A percentile compares a stretch with the other conserved stretches of the same genome.
These are phyloP conservation scores for Phytophthora multivora DNA, from an alignment of 352 stramenopile genomes.

Conservation along the genomic window DNA sequence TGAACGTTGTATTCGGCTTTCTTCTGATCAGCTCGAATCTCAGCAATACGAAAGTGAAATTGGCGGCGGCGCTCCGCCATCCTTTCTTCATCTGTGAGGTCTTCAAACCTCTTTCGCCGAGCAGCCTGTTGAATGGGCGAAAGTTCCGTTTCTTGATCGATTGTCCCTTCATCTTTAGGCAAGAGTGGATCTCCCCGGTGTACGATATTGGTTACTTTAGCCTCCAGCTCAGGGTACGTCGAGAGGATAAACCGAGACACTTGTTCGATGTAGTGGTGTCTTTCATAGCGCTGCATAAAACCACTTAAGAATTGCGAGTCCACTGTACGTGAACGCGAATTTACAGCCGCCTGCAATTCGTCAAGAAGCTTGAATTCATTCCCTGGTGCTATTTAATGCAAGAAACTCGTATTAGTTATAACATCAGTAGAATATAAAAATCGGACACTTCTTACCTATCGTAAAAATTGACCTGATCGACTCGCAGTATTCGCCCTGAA, in stretches of 20 bases:
- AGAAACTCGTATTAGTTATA: not conserved
- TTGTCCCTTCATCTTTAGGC: not conserved
- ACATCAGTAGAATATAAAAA: not conserved
- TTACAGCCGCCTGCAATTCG: slow-evolving; percentile 82
- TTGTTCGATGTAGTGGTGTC: slow-evolving; percentile 68
- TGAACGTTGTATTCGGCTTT: slow-evolving; percentile 76
- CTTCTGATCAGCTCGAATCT: slow-evolving; percentile 59
- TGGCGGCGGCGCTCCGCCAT: slow-evolving; percentile 60
- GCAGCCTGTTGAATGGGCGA: slow-evolving; percentile 4
- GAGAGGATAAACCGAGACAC: slow-evolving; percentile 70
- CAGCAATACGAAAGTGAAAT: slow-evolving; percentile 78
- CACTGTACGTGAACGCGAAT: slow-evolving; percentile 63
- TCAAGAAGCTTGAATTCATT: slow-evolving; percentile 75
- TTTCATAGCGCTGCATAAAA: slow-evolving; percentile 83
- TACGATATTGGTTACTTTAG: slow-evolving; percentile 60
- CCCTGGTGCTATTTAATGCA: slow-evolving; percentile 43
- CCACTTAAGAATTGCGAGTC: slow-evolving; percentile 82
- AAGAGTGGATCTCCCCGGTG: slow-evolving; percentile 2
- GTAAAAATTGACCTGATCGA: slow-evolving; percentile 64
- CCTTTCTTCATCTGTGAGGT: slow-evolving; percentile 57
- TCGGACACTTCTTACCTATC: slow-evolving; percentile 42
- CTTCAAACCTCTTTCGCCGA: slow-evolving; percentile 43
- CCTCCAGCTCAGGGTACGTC: slow-evolving; percentile 52
- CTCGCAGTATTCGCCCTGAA: slow-evolving; percentile 55
- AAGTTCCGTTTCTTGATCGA: slow-evolving; percentile 13